Evolutionary conservation across 805 yeast genomes (phyloP), one percentile per base, ranked within the genome.

Genomic region (Candida hispaniensis): DNA sequence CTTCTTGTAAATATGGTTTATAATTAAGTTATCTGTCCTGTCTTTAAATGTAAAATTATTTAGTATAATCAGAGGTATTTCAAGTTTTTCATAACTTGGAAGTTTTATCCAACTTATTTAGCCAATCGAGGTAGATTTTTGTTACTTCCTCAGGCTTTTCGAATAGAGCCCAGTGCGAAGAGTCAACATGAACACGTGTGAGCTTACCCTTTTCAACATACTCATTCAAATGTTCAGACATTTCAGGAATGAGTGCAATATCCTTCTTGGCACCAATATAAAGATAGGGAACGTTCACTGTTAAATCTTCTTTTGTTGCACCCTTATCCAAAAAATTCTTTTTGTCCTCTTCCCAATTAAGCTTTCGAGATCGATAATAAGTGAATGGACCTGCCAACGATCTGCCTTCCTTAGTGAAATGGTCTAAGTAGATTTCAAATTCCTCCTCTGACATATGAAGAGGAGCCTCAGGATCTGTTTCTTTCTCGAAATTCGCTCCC

Each of bases 361-460:
- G 33, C 14, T 34, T 34, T 34, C 39, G 25, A 6, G 39, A 27
- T 6, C 35, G 24, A 36, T 34, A 34, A 16, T 34, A 29, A 7
- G 35, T 19, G 16, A 34, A 34, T 7, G 39, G 39, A 4, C 39
- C 39, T 3, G 35, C 35, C 25, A 34, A 18, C 6, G 39, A 34
- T 10, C 39, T 23, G n/a, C 22, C 22, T 15, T 34, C 39, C 26
- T 29, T 34, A 15, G 36, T 13, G 12, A 34, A 34, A 17, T 34
- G 35, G 12, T 34, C 35, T 15, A 20, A 25, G 20, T 34, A 34
- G 3, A 29, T 26, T 8, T 24, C 35, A 29, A 34, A 34, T 36
- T 34, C 39, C 20, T 26, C 39, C 16, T 34, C 39, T 19, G 38
- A 20, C 39, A 34, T 34, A 21, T 34, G 39, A 22, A 34, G 13